Evolutionary conservation across 768 basidiomycete species (phyloP).

Genomic region (Suillus lakei): DNA sequence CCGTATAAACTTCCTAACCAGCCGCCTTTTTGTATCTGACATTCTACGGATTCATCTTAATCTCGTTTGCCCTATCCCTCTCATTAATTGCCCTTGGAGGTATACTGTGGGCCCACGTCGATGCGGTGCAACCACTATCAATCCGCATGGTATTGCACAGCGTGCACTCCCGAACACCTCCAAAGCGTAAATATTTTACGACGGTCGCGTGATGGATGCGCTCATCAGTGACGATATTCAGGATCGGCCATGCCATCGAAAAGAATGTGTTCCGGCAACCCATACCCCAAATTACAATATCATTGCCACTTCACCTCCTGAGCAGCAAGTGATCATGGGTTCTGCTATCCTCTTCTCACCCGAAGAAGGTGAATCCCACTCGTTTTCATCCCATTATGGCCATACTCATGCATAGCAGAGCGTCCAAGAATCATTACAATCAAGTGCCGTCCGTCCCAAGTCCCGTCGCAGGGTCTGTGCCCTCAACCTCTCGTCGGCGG

Average conservation of each 20-base stretch:
- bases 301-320: slow-evolving; percentile 75
- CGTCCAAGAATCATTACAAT: slow-evolving; percentile 73
- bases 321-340: slow-evolving; percentile 67
- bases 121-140: slow-evolving; percentile 92
- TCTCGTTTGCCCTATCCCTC: slow-evolving; percentile 42
- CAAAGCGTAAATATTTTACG: slow-evolving; percentile 52
- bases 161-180: slow-evolving; percentile 74
- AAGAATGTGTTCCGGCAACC: slow-evolving; percentile 60
- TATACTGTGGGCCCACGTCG: slow-evolving; percentile 74
- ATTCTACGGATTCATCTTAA: slow-evolving; percentile 21
- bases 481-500: slow-evolving; percentile 68
- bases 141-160: slow-evolving; percentile 83
- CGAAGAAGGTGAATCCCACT: slow-evolving; percentile 61
- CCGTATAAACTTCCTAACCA: neutral
- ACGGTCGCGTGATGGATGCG: slow-evolving; percentile 13
- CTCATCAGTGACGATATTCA: slow-evolving; percentile 29
- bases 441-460: slow-evolving; percentile 71
- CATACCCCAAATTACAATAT: slow-evolving; percentile 59
- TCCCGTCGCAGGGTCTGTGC: slow-evolving; percentile 71
- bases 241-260: slow-evolving; percentile 84
- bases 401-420: slow-evolving; percentile 46
- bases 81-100: slow-evolving; percentile 75
- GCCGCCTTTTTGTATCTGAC: slow-evolving; percentile 16
- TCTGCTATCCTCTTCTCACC: slow-evolving; percentile 79
- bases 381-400: slow-evolving; percentile 3